Evolutionary conservation across 176 grass and related monocot species (phyloP).

Genomic region (Microstegium vimineum): DNA sequence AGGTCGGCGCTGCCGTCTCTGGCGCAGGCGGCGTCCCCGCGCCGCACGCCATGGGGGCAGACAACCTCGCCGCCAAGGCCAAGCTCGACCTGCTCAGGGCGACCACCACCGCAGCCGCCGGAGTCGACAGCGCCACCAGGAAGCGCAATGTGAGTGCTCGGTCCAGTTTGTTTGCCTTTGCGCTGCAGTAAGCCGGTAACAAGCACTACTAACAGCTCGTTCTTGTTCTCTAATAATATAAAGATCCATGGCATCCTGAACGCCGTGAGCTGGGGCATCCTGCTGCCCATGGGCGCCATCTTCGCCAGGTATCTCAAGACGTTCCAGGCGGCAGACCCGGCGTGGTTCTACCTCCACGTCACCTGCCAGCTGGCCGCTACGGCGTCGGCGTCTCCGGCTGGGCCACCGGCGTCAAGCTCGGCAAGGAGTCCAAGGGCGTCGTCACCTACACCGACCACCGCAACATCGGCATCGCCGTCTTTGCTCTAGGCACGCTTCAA

Average conservation of each 20-base stretch:
- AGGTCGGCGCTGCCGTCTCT: constrained; percentile 40
- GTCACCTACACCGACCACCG: constrained; percentile 46
- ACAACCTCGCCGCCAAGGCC: constrained; percentile 42
- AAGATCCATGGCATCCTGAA: constrained; percentile 73
- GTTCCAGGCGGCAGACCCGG: constrained; percentile 54
- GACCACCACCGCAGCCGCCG: neutral
- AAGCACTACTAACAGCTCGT: neutral
- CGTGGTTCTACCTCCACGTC: constrained; percentile 79
- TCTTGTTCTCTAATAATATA: neutral
- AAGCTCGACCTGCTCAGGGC: constrained; percentile 38
- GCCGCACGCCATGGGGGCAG: constrained; percentile 42
- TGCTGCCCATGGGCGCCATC: constrained; percentile 62
- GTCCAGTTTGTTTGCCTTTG: neutral
- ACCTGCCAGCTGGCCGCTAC: constrained; percentile 63
- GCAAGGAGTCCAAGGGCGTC: constrained; percentile 47
- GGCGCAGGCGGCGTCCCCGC: constrained; percentile 5
- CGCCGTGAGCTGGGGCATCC: constrained; percentile 64
- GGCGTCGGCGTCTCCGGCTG: constrained; percentile 60
- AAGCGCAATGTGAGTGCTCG: constrained; percentile 45
- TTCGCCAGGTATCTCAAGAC: constrained; percentile 68
- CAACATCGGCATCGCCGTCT: constrained; percentile 43
- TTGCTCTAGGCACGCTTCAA: constrained; percentile 55
- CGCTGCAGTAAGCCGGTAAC: too few species aligned
- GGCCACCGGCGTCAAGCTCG: constrained; percentile 63
- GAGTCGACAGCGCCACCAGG: neutral